Evolutionary conservation across 2,329 filamentous ascomycete species (phyloP), one percentile per base, ranked within the genome.

Genomic region (Grosmannia penicillata): DNA sequence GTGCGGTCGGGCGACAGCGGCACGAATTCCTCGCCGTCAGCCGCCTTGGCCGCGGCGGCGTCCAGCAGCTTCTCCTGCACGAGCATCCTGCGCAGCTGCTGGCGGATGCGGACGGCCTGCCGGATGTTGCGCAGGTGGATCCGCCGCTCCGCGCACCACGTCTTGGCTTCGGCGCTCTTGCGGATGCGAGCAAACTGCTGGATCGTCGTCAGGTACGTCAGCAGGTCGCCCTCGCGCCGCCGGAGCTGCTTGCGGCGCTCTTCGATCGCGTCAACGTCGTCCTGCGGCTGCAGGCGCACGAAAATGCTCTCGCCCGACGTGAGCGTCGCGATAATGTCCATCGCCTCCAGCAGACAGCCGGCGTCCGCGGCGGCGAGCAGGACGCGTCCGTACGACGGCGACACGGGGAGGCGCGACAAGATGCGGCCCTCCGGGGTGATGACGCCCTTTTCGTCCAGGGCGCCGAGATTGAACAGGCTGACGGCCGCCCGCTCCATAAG

Each of bases 361-460:
- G 78, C 70, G 7, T 72, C 70, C 0, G 78, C 75, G 1, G 87
- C 83, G 30, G 85, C 83, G 15, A 98, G 65, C 0, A 98, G 65
- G 1, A 94, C 85, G 1, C 86, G 75, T 0, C 81, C 86, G 8
- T 93, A 73, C 0, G 81, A 72, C 0, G 85, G 85, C 0, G 85
- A 78, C 2, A 98, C 69, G 1, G 91, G 91, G 18, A 96, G 75
- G 27, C 76, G 71, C 1, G 89, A 82, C 56, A 98, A 86, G 39
- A 79, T 78, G 31, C 68, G 65, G 1, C 91, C 91, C 15, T 75
- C 64, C 0, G 71, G 60, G 5, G 80, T 95, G 51, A 98, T 84
- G 1, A 63, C 61, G 6, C 84, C 86, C 7, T 73, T 62, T 18
- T 82, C 73, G 4, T 75, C 68, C 0, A 98, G 59, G 0, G 87